phyloP scores from a whole-genome alignment of 73 alveolate genomes.

The Paramecium bursaria region DNA sequence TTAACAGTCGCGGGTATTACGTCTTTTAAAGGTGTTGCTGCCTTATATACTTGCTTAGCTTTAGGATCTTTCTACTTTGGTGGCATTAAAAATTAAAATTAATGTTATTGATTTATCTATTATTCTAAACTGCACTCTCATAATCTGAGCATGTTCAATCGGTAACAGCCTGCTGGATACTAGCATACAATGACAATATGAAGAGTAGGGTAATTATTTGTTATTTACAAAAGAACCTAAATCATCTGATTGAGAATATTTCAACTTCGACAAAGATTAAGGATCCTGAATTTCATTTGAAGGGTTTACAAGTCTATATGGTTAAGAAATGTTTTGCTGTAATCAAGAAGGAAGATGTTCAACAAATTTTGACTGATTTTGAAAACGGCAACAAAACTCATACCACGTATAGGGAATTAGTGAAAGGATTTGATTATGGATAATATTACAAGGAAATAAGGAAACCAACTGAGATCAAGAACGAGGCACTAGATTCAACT shows the following conservation, averaged over 20 bases:
- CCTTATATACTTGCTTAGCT: conserved; percentile 30
- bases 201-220: conserved; percentile 1
- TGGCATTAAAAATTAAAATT: conserved; percentile 52
- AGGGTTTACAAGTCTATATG: conserved; percentile 2
- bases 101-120: too few species aligned
- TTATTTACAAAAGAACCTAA: neutral
- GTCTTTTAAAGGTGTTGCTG: conserved; percentile 75
- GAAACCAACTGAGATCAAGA: neutral
- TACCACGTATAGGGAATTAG: conserved; percentile 1
- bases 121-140: too few species aligned
- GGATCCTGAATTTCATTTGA: neutral
- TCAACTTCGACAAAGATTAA: neutral
- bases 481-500: neutral
- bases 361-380: conserved; percentile 18
- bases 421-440: conserved; percentile 24
- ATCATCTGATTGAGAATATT: conserved; percentile 28
- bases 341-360: neutral
- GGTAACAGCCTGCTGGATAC: conserved; percentile 45
- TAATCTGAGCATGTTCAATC: conserved; percentile 20
- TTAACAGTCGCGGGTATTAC: conserved; percentile 78
- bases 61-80: conserved; percentile 66
- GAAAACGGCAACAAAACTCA: neutral
- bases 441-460: neutral
- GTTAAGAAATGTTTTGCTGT: conserved; percentile 3
- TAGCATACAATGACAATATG: neutral